Evolutionary conservation across 805 yeast genomes (phyloP).

Genomic region (Barnettozyma sp.): DNA sequence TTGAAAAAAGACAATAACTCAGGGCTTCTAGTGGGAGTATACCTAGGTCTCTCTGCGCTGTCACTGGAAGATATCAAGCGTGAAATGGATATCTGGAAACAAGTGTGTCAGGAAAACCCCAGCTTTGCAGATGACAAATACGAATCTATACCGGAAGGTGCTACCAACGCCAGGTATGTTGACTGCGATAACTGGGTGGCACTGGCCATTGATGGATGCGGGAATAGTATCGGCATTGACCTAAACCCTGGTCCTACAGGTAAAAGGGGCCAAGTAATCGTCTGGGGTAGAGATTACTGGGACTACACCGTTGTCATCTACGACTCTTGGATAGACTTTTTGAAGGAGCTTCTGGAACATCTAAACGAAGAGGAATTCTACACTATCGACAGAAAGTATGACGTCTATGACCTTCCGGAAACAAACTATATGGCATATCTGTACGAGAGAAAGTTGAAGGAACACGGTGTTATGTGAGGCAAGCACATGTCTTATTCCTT

Average conservation of each 20-base stretch:
- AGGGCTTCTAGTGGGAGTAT: conserved; percentile 2
- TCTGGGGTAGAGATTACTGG: conserved; percentile 14
- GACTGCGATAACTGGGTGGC: conserved; percentile 13
- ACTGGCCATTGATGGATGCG: conserved; percentile 13
- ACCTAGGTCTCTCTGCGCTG: conserved; percentile 9
- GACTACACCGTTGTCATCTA: conserved; percentile 10
- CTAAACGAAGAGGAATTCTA: conserved; percentile 6
- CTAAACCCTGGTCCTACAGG: conserved; percentile 15
- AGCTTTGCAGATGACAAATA: conserved; percentile 7
- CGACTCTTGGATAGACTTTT: conserved; percentile 9
- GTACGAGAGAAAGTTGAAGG: conserved; percentile 2
- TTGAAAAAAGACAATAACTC: not conserved
- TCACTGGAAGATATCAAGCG: conserved; percentile 9
- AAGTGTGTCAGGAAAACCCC: conserved; percentile 12
- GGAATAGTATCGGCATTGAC: conserved; percentile 16
- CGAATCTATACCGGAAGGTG: conserved; percentile 8
- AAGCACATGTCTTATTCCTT: not conserved
- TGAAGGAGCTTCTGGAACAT: conserved; percentile 1
- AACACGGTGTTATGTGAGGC: not conserved
- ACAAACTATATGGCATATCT: conserved; percentile 9
- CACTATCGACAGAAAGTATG: conserved; percentile 8
- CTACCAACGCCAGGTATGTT: conserved; percentile 8
- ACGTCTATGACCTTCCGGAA: conserved; percentile 9
- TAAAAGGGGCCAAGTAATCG: conserved; percentile 13
- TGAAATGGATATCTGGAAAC: conserved; percentile 13